Base-by-base conservation (phyloP, 306 rosid species). In the Lagenaria siceraria region DNA sequence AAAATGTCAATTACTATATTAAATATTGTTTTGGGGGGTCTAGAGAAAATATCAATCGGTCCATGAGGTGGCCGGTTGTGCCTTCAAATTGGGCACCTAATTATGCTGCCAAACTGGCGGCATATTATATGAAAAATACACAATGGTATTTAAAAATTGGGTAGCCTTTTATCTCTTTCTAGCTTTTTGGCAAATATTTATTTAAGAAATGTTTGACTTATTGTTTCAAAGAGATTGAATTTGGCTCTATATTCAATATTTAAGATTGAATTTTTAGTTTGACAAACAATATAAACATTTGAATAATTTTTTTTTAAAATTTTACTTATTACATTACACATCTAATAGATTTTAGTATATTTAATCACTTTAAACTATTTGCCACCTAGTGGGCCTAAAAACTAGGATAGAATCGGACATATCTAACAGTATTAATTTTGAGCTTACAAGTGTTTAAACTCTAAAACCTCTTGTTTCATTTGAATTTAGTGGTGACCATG, bases 51-150 rank as follows among this genome's bases (percentile, higher is more conserved):
- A 38, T 0, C 8, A 9, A 19, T 36, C 14, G 8, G 49, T 64
- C 2, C 3, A 0, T 14, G 6, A 7, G 21, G 21, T 7, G 69
- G 21, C 69, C n/a, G 3, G 0, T 4, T 36, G 13, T 64, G 3
- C 17, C 49, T 19, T 5, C 25, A 33, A 33, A 35, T 33, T 64
- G 15, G 48, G 9, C 25, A 35, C 40, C 7, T 21, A 66, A 66
- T 38, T 66, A 38, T 19, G 74, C 74, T 68, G 54, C 54, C 74
- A 42, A 68, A 68, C 18, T 5, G 74, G 54, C 74, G 74, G 74
- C 74, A 68, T 12, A 18, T 21, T 68, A 21, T 19, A n/a, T 29
- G n/a, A 15, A 35, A 64, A 64, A 64, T 0, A 33, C 1, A 35
- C 0, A 10, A 8, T 64, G 22, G 4, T 2, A 62, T 62, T 62